Base-by-base conservation (phyloP, 106 monocot species). In the Triglochin maritima region DNA sequence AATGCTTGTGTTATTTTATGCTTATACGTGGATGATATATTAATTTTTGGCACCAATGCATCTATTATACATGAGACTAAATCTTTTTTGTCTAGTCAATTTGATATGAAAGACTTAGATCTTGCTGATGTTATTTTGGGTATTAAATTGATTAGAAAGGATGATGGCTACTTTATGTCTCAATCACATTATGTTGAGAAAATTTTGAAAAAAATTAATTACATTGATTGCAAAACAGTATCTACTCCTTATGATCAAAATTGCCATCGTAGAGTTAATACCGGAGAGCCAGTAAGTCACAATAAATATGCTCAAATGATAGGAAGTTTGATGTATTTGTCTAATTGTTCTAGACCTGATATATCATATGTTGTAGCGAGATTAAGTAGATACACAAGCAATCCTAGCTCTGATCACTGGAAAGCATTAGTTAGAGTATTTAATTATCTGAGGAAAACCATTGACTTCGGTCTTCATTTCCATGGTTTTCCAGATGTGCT, bases 171-270 rank as follows among this genome's bases (percentile, higher is more conserved):
- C 10, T 8, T 49, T 11, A 13, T 65, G n/a, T 65, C 15, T 63
- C 63, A 63, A 63, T 63, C 44, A 5, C 63, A 63, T 46, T 46
- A 71, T 48, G 65, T 65, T n/a, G 64, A 77, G 7, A 69, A 69
- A 54, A 2, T 59, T 6, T 44, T 47, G 6, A 46, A 16, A 49
- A n/a, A 12, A 17, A 4, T 69, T 69, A 47, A 14, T 46, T 58
- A 58, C 15, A 15, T 16, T 59, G 69, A 57, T 59, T 47, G 52
- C 10, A 59, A 13, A 6, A 1, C 5, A 2, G 47, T 69, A 59
- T 46, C 44, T 13, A 69, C n/a, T 6, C 71, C 71, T 12, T 71
- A 59, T 57, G 57, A 77, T 57, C 56, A 56, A 9, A 71, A 13
- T 44, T 59, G 46, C 14, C 58, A 69, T 57, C 0, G 47, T 48